Conservation (phyloP, 192 early-diverging fungal genomes). For the Allomyces arbusculus region DNA sequence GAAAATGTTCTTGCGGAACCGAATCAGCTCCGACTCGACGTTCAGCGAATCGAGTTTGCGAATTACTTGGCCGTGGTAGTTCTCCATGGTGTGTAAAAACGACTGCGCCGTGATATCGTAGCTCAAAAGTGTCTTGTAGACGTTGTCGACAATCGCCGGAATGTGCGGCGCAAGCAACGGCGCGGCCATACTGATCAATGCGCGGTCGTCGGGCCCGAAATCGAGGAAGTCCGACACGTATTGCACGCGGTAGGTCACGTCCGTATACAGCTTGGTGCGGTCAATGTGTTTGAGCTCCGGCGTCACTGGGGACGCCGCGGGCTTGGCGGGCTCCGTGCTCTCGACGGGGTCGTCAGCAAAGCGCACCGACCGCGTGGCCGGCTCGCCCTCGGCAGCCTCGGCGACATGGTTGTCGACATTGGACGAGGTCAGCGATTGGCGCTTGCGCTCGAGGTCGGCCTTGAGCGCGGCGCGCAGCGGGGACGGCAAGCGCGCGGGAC, state of each 20-base stretch:
- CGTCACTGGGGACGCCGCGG: neutral
- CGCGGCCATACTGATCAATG: constrained; percentile 42
- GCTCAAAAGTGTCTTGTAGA: constrained; percentile 46
- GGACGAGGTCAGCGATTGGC: neutral
- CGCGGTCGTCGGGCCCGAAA: constrained; percentile 31
- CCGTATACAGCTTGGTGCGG: constrained; percentile 41
- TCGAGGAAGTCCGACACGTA: constrained; percentile 6
- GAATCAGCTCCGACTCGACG: constrained; percentile 45
- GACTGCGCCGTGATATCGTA: constrained; percentile 53
- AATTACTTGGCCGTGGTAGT: constrained; percentile 20
- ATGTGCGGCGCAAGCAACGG: constrained; percentile 38
- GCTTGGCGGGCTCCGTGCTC: neutral
- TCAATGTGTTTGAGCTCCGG: constrained; percentile 37
- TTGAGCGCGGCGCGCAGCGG: neutral
- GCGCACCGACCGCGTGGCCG: neutral
- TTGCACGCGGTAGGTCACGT: constrained; percentile 8
- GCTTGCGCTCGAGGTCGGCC: neutral
- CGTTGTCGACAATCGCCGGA: constrained; percentile 55
- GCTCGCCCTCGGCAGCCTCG: neutral
- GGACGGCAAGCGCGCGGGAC: neutral
- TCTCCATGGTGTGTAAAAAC: constrained; percentile 45
- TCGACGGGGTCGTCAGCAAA: neutral
- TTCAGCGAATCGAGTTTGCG: constrained; percentile 19
- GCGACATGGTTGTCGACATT: neutral
- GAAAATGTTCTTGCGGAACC: constrained; percentile 58